phyloP scores from a whole-genome alignment of 305 asterid genomes.

The Fraxinus xanthoxyloides region DNA sequence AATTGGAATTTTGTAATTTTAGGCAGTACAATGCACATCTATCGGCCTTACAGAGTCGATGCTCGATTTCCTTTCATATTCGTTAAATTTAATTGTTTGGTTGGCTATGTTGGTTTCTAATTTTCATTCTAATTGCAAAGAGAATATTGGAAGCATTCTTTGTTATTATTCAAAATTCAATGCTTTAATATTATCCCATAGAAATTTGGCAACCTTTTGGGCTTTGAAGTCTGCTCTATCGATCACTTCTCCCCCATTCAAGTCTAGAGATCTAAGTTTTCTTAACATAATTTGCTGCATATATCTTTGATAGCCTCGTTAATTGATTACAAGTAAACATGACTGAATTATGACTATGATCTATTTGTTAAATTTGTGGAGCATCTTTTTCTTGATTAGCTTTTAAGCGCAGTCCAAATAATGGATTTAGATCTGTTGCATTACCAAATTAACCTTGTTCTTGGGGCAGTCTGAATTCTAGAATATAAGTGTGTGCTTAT shows the following conservation, averaged over 20 bases:
- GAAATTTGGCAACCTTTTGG: background rate
- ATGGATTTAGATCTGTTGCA: no score
- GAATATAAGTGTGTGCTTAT: no score
- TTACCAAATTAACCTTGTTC: no score
- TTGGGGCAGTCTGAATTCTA: no score
- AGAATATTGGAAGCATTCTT: background rate
- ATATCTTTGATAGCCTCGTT: background rate
- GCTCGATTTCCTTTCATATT: background rate
- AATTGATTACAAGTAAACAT: background rate
- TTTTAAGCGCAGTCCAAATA: no score
- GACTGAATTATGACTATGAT: no score
- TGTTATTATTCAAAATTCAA: background rate
- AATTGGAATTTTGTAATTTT: slow-evolving; percentile 2
- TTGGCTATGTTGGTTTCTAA: background rate
- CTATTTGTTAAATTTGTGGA: no score
- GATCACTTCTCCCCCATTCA: background rate
- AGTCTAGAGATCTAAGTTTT: background rate
- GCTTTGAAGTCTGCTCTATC: background rate
- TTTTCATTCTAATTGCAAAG: background rate
- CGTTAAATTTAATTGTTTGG: background rate
- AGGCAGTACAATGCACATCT: background rate
- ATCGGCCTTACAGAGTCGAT: background rate
- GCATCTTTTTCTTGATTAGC: no score
- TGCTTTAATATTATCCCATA: background rate
- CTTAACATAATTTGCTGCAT: background rate